Percentiles rank a stretch among this genome's conserved stretches.
Conservation (phyloP, 495 filamentous ascomycete species). For the Hypoxylon perforatum region DNA sequence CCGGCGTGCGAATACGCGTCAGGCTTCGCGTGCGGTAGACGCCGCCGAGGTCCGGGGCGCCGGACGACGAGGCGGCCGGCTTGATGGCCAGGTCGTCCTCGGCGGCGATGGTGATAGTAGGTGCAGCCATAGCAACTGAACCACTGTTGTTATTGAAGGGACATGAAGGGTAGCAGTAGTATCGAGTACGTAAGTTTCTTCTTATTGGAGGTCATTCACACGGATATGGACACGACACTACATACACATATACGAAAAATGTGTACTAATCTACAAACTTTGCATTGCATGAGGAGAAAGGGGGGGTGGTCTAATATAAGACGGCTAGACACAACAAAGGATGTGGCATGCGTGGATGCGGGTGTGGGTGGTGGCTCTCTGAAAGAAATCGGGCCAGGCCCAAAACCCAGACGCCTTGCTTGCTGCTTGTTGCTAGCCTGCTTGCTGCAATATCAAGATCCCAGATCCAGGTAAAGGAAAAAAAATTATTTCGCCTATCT, state of each 20-base stretch:
- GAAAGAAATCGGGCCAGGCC: neutral
- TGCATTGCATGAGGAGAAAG: constrained; percentile 10
- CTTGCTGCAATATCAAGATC: constrained; percentile 4
- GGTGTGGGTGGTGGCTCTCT: no score
- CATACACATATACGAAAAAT: no score
- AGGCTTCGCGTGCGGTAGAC: constrained; percentile 54
- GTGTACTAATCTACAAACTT: no score
- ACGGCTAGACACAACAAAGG: constrained; percentile 4
- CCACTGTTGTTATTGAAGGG: constrained; percentile 7
- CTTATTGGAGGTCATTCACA: neutral
- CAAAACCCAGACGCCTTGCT: constrained; percentile 19
- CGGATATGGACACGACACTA: no score
- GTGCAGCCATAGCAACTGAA: constrained; percentile 21
- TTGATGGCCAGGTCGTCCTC: constrained; percentile 37
- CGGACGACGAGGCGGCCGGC: constrained; percentile 12
- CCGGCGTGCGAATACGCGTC: constrained; percentile 33
- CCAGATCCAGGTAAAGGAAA: constrained; percentile 25
- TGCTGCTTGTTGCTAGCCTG: neutral
- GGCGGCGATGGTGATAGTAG: constrained; percentile 35
- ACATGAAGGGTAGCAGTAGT: constrained; percentile 11
- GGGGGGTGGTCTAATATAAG: constrained; percentile 12
- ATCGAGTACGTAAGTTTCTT: constrained; percentile 5
- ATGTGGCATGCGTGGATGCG: neutral
- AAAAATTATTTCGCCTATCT: neutral
- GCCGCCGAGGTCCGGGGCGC: constrained; percentile 43